Conservation (phyloP, 2,329 filamentous ascomycete genomes). For the Huntiella bhutanensis region DNA sequence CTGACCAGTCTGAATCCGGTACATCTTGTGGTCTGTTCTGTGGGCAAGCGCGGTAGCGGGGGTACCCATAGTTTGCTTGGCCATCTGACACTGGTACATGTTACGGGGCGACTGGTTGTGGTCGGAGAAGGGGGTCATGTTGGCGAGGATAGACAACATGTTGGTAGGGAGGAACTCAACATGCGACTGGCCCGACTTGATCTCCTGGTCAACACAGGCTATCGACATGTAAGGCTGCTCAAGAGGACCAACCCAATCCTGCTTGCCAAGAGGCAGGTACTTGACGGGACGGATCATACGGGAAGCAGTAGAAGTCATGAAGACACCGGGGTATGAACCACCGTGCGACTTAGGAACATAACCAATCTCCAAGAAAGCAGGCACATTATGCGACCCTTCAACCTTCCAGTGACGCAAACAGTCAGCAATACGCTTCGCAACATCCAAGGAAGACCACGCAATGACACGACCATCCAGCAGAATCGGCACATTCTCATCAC, state of each 20-base stretch:
- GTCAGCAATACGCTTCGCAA: conserved; percentile 65
- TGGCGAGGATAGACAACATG: conserved; percentile 91
- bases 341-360: conserved; percentile 74
- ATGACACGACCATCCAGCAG: conserved; percentile 80
- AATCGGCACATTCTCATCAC: conserved; percentile 69
- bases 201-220: conserved; percentile 72
- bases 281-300: conserved; percentile 84
- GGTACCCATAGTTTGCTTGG: conserved; percentile 98
- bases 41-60: conserved; percentile 68
- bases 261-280: conserved; percentile 68
- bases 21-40: conserved; percentile 93
- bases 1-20: conserved; percentile 85
- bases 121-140: conserved; percentile 97
- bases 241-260: conserved; percentile 78
- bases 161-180: conserved; percentile 90
- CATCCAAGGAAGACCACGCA: conserved; percentile 73
- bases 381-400: conserved; percentile 61
- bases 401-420: conserved; percentile 93
- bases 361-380: conserved; percentile 73
- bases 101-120: conserved; percentile 98
- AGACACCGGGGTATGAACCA: conserved; percentile 91
- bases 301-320: conserved; percentile 72
- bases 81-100: conserved; percentile 99
- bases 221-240: conserved; percentile 99
- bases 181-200: conserved; percentile 79